These are phyloP conservation scores for Pterocarpus santalinus DNA, from an alignment of 306 rosid genomes.

Conservation along the genomic window DNA sequence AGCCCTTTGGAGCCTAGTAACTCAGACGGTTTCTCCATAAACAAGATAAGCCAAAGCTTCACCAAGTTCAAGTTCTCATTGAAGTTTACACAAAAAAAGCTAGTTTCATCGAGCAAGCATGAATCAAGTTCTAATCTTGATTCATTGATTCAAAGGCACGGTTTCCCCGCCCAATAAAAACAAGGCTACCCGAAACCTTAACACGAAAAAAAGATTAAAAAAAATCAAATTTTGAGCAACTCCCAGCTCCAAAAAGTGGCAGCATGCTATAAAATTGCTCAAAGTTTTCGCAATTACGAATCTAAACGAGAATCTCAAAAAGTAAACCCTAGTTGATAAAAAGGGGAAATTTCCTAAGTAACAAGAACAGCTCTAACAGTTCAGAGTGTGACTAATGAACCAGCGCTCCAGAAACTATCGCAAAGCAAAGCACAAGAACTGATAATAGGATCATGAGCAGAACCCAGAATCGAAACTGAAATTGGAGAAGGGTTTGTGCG, in stretches of 20 bases:
- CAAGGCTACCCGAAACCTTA: background rate
- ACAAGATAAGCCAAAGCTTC: slow-evolving; percentile 34
- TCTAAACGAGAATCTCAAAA: background rate
- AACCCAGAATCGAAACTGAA: too few relatives aligned
- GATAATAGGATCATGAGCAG: too few relatives aligned
- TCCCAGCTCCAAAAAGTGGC: background rate
- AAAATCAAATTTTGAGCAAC: background rate
- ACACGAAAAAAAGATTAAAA: slow-evolving; percentile 1
- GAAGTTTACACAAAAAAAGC: too few relatives aligned
- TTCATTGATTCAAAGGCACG: background rate
- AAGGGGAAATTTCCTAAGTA: background rate
- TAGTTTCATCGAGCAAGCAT: slow-evolving; percentile 6
- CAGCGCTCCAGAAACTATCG: too few relatives aligned
- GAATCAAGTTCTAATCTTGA: background rate
- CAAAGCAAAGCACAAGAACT: too few relatives aligned
- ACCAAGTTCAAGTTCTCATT: slow-evolving; percentile 9
- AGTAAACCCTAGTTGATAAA: background rate
- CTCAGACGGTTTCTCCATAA: slow-evolving; percentile 60
- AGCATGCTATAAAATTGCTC: background rate
- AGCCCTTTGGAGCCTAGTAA: slow-evolving; percentile 72
- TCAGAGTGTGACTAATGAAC: background rate
- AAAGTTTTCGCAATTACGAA: background rate
- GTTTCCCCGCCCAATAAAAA: slow-evolving; percentile 15
- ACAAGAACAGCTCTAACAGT: background rate
- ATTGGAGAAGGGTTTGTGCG: too few relatives aligned